phyloP scores from a whole-genome alignment of 1,139 yeast species.

The Zygosaccharomyces sapae region DNA sequence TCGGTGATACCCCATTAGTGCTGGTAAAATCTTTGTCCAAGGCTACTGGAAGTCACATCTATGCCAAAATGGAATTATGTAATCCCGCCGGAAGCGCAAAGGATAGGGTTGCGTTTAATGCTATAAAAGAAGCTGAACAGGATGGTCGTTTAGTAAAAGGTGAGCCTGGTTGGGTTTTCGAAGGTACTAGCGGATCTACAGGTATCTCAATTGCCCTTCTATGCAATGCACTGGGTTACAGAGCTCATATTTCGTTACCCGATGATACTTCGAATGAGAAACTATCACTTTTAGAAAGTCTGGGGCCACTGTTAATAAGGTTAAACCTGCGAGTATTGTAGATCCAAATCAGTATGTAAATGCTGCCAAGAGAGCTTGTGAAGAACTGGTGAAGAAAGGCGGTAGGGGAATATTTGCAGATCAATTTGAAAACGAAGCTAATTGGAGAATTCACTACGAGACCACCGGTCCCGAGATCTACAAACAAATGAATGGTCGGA shows the following conservation, averaged over 20 bases:
- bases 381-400: conserved; percentile 45
- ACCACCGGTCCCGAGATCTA: conserved; percentile 92
- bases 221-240: conserved; percentile 82
- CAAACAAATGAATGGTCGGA: conserved; percentile 55
- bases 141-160: conserved; percentile 51
- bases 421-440: conserved; percentile 89
- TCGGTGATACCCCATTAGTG: conserved; percentile 90
- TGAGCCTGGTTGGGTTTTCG: conserved; percentile 58
- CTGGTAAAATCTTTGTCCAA: conserved; percentile 68
- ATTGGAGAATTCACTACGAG: conserved; percentile 78
- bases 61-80: conserved; percentile 76
- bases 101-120: conserved; percentile 86
- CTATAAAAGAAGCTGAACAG: conserved; percentile 64
- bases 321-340: conserved; percentile 91
- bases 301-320: conserved; percentile 83
- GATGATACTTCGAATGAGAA: conserved; percentile 90
- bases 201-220: conserved; percentile 90
- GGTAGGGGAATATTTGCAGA: conserved; percentile 67
- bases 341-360: conserved; percentile 93
- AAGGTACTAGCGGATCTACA: conserved; percentile 95
- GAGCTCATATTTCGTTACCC: conserved; percentile 89
- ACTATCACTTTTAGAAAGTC: conserved; percentile 57
- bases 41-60: conserved; percentile 74
- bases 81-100: conserved; percentile 97
- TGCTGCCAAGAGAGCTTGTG: conserved; percentile 68